A percentile compares a stretch with the other conserved stretches of the same genome.
phyloP scores from a whole-genome alignment of 2,329 filamentous ascomycete species.

The Aspergillus sp. region DNA sequence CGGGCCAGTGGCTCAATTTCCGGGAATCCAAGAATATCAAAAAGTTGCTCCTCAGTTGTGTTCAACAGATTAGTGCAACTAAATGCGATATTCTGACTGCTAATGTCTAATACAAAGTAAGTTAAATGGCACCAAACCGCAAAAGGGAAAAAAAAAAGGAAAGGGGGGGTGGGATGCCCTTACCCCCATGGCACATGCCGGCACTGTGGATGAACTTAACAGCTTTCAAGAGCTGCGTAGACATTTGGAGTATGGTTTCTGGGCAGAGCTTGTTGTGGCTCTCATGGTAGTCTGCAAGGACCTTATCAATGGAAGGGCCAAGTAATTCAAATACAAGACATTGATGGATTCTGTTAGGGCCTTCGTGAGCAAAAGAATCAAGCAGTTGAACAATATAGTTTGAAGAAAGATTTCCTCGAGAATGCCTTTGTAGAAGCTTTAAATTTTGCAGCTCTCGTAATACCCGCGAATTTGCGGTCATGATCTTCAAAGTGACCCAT shows the following conservation, averaged over 20 bases:
- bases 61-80: slow-evolving; percentile 9
- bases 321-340: slow-evolving; percentile 29
- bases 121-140: slow-evolving; percentile 1
- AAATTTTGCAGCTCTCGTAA: slow-evolving; percentile 15
- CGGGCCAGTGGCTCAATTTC: slow-evolving; percentile 12
- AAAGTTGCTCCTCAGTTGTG: slow-evolving; percentile 10
- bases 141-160: background rate
- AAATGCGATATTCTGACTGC: slow-evolving; percentile 21
- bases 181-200: slow-evolving; percentile 26
- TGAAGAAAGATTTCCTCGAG: slow-evolving; percentile 4
- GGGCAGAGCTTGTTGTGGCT: slow-evolving; percentile 12
- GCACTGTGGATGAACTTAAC: slow-evolving; percentile 20
- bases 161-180: too few species aligned
- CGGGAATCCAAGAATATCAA: slow-evolving; percentile 12
- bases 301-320: slow-evolving; percentile 20
- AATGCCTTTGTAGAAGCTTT: slow-evolving; percentile 7
- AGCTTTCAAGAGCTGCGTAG: slow-evolving; percentile 20
- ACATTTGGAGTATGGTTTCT: slow-evolving; percentile 19
- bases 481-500: slow-evolving; percentile 29
- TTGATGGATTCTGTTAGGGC: slow-evolving; percentile 28
- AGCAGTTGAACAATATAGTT: slow-evolving; percentile 22
- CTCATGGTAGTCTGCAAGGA: slow-evolving; percentile 15
- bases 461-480: slow-evolving; percentile 14
- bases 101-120: slow-evolving; percentile 17
- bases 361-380: slow-evolving; percentile 22